These are phyloP conservation scores for Mycena epipterygia DNA, from an alignment of 768 basidiomycete species.

Conservation along the genomic window DNA sequence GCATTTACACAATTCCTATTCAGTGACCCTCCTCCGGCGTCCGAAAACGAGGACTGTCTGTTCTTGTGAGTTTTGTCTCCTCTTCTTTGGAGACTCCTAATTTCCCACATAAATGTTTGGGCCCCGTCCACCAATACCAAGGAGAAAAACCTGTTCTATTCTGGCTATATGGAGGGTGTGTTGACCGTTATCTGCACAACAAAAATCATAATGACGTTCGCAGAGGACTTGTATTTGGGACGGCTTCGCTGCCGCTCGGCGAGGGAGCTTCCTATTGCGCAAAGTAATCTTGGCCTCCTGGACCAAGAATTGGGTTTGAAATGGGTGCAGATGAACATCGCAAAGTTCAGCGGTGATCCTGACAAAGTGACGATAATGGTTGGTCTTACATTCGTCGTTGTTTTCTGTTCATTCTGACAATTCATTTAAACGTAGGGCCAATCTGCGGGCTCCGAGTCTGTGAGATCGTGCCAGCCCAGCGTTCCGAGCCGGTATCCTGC, in stretches of 20 bases:
- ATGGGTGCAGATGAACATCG: conserved; percentile 17
- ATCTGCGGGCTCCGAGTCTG: conserved; percentile 6
- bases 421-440: conserved; percentile 8
- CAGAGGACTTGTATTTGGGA: conserved; percentile 8
- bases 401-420: no score
- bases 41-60: conserved; percentile 28
- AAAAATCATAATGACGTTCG: neutral
- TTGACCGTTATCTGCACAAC: neutral
- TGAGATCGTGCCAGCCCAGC: neutral
- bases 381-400: no score
- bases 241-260: conserved; percentile 11
- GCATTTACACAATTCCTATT: conserved; percentile 8
- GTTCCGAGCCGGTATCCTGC: conserved; percentile 12
- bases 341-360: neutral
- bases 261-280: conserved; percentile 3
- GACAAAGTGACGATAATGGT: conserved; percentile 16
- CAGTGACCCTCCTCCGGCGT: conserved; percentile 15
- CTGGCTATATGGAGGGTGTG: conserved; percentile 25
- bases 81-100: neutral
- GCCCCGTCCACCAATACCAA: conserved; percentile 1
- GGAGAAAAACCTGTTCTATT: conserved; percentile 12
- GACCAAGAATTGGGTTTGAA: conserved; percentile 15
- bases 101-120: conserved; percentile 13
- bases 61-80: conserved; percentile 5
- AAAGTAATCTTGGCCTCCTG: conserved; percentile 25